phyloP scores from a whole-genome alignment of 2,329 filamentous ascomycete genomes.

The Trichophyton verrucosum region DNA sequence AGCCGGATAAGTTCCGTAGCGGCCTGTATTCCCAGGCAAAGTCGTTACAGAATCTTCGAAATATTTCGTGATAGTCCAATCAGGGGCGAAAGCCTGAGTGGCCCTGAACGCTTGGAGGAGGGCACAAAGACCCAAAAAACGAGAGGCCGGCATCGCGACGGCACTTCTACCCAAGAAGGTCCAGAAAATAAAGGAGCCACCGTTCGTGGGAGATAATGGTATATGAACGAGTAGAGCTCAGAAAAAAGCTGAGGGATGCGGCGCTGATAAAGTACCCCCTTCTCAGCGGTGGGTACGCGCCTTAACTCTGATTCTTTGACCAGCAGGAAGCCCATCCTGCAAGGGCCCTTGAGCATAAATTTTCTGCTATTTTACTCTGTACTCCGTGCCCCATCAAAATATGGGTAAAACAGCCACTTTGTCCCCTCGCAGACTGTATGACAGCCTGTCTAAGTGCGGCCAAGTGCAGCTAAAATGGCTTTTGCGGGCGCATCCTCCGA shows the following conservation, averaged over 20 bases:
- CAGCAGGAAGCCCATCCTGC: not conserved
- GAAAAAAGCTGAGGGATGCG: not conserved
- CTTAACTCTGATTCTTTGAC: not conserved
- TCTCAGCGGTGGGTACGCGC: not conserved
- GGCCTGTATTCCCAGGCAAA: not conserved
- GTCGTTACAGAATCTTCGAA: not conserved
- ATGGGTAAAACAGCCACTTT: not conserved
- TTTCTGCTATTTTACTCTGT: not conserved
- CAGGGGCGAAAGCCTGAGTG: not conserved
- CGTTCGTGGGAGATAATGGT: not conserved
- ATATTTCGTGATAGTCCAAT: not conserved
- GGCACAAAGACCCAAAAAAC: not conserved
- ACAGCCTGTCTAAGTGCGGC: not conserved
- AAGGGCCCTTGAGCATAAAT: not conserved
- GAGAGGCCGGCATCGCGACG: not conserved
- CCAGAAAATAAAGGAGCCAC: not conserved
- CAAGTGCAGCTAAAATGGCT: not conserved
- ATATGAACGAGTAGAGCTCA: not conserved
- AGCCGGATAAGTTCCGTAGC: not conserved
- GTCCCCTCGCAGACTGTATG: not conserved
- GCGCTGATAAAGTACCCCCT: not conserved
- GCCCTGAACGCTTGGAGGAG: not conserved
- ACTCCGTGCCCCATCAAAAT: not conserved
- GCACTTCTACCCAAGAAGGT: not conserved
- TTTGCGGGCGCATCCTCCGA: not conserved